Evolutionary conservation across 2,329 filamentous ascomycete species (phyloP).

Genomic region (Pseudocercospora musae): DNA sequence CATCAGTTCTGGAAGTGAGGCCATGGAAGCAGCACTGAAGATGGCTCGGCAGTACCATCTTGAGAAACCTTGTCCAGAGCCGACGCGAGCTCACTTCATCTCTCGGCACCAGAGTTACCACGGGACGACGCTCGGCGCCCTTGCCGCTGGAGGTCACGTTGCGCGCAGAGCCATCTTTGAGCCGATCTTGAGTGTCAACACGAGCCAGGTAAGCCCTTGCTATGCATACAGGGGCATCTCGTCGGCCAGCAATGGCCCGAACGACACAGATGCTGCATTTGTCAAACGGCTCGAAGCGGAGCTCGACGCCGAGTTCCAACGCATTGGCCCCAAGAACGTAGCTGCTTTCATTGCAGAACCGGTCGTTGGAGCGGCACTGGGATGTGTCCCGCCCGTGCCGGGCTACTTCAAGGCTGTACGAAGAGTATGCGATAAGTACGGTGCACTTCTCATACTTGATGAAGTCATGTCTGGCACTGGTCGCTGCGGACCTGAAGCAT

Average conservation of each 20-base stretch:
- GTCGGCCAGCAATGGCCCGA: not conserved
- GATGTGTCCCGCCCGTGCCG: constrained; percentile 62
- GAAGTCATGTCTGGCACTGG: constrained; percentile 72
- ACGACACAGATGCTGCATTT: constrained; percentile 54
- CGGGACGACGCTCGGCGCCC: constrained; percentile 65
- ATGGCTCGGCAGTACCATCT: constrained; percentile 64
- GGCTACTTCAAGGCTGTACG: constrained; percentile 70
- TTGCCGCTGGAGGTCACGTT: constrained; percentile 62
- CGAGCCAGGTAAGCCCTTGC: constrained; percentile 63
- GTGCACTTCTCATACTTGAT: constrained; percentile 72
- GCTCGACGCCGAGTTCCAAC: constrained; percentile 64
- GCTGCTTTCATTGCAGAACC: constrained; percentile 72
- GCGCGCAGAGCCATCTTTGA: constrained; percentile 61
- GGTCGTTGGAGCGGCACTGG: constrained; percentile 67
- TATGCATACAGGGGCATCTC: constrained; percentile 57
- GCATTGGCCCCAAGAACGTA: constrained; percentile 62
- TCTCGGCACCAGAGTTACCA: constrained; percentile 65
- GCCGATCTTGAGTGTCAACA: constrained; percentile 51
- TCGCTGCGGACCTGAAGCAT: constrained; percentile 48
- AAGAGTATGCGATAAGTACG: constrained; percentile 66
- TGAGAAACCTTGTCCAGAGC: constrained; percentile 53
- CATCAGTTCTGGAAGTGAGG: constrained; percentile 61
- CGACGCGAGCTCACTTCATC: constrained; percentile 59
- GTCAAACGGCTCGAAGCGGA: constrained; percentile 60
- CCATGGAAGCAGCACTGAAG: constrained; percentile 67